Percentiles rank a stretch among this genome's conserved stretches.
Conservation (phyloP, 2,329 filamentous ascomycete species). For the Xylaria multiplex region DNA sequence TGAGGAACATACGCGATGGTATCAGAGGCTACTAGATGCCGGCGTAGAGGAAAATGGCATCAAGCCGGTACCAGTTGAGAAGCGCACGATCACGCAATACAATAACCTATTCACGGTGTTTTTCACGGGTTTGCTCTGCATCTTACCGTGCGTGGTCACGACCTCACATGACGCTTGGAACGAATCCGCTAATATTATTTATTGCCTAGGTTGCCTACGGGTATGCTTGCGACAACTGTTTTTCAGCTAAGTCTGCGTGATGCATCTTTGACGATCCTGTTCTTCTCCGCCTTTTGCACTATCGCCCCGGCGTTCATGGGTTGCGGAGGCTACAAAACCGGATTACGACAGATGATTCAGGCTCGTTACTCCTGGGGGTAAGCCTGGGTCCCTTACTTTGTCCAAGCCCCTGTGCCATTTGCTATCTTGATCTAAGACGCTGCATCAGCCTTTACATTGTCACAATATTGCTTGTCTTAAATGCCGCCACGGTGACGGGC, state of each 20-base stretch:
- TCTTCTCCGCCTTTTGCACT: conserved; percentile 65
- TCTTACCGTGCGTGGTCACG: conserved; percentile 61
- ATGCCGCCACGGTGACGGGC: conserved; percentile 60
- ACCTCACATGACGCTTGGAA: not conserved
- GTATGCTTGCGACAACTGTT: conserved; percentile 64
- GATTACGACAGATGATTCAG: conserved; percentile 68
- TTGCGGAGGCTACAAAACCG: conserved; percentile 64
- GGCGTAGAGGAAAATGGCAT: conserved; percentile 66
- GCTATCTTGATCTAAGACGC: conserved; percentile 6
- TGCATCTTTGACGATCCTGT: conserved; percentile 66
- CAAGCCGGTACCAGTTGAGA: conserved; percentile 64
- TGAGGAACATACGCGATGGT: conserved; percentile 53
- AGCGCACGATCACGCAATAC: conserved; percentile 62
- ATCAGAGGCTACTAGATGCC: conserved; percentile 55
- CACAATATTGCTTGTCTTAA: conserved; percentile 53
- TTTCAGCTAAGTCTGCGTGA: conserved; percentile 65
- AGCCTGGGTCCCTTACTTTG: conserved; percentile 21
- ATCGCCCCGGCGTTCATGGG: conserved; percentile 66
- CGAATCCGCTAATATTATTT: not conserved
- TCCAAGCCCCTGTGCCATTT: not conserved
- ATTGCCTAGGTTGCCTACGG: conserved; percentile 61
- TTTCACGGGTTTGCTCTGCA: conserved; percentile 66
- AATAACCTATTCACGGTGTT: conserved; percentile 69
- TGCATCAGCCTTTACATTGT: conserved; percentile 56
- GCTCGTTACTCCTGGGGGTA: conserved; percentile 70